phyloP scores from a whole-genome alignment of 2,329 filamentous ascomycete genomes.

The Fusarium musae region DNA sequence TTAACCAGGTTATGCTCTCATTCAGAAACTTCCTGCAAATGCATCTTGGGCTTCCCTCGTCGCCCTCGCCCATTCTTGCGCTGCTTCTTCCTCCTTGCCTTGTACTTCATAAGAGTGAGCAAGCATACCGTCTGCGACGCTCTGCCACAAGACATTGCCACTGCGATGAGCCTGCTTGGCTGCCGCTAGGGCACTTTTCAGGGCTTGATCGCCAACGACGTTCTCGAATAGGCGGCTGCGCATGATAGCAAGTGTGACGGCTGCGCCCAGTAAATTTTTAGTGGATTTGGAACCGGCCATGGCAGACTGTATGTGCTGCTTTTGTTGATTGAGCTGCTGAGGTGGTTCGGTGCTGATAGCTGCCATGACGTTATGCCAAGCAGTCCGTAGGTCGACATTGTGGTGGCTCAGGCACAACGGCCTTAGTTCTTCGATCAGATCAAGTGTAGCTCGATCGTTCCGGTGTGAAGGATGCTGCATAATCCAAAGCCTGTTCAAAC shows the following conservation, averaged over 20 bases:
- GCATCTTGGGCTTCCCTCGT: slow-evolving; percentile 56
- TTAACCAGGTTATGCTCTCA: slow-evolving; percentile 7
- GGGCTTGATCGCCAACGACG: slow-evolving; percentile 81
- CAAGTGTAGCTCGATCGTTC: slow-evolving; percentile 67
- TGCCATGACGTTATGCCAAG: slow-evolving; percentile 80
- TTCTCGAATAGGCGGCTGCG: slow-evolving; percentile 83
- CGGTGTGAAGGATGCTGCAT: slow-evolving; percentile 70
- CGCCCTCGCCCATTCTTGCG: slow-evolving; percentile 54
- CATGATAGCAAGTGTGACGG: slow-evolving; percentile 87
- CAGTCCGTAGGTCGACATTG: slow-evolving; percentile 80
- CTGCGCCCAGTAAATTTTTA: slow-evolving; percentile 82
- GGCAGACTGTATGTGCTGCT: slow-evolving; percentile 79
- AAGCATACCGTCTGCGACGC: slow-evolving; percentile 82
- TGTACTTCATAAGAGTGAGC: slow-evolving; percentile 79
- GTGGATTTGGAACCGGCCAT: slow-evolving; percentile 75
- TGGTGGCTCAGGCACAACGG: slow-evolving; percentile 75
- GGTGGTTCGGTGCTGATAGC: slow-evolving; percentile 70
- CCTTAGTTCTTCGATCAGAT: slow-evolving; percentile 73
- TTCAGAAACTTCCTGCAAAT: slow-evolving; percentile 50
- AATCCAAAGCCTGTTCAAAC: slow-evolving; percentile 77
- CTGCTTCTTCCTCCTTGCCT: slow-evolving; percentile 65
- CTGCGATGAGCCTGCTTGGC: slow-evolving; percentile 74
- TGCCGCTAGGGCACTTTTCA: slow-evolving; percentile 79
- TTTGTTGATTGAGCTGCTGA: slow-evolving; percentile 78
- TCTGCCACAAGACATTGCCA: slow-evolving; percentile 80